These are phyloP conservation scores for Boletus tylopilopsis DNA, from an alignment of 768 basidiomycete genomes.

Conservation along the genomic window DNA sequence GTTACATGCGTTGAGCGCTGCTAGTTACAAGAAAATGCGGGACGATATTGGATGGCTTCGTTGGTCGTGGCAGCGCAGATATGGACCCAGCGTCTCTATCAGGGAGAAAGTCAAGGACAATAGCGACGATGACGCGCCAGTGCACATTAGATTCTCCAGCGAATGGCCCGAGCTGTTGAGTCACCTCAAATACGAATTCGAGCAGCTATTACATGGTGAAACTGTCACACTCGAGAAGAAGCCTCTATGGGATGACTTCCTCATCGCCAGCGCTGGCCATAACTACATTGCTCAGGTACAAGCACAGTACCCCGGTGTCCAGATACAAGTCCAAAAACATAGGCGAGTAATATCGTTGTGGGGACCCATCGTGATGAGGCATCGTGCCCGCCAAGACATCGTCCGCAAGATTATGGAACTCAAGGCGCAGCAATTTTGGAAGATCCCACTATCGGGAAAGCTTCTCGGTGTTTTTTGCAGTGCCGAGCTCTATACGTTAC, in stretches of 20 bases:
- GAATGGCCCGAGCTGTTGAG: slow-evolving; percentile 49
- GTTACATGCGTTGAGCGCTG: slow-evolving; percentile 38
- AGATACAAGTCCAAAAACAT: slow-evolving; percentile 38
- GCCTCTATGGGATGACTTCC: slow-evolving; percentile 64
- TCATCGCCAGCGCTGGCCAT: slow-evolving; percentile 40
- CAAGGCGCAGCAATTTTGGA: slow-evolving; percentile 37
- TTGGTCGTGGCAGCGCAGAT: slow-evolving; percentile 31
- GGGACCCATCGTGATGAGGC: slow-evolving; percentile 44
- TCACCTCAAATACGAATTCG: slow-evolving; percentile 55
- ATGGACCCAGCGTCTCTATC: slow-evolving; percentile 30
- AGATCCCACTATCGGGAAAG: slow-evolving; percentile 45
- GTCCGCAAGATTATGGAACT: slow-evolving; percentile 44
- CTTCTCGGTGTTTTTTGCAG: slow-evolving; percentile 45
- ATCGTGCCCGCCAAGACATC: slow-evolving; percentile 41
- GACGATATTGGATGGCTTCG: slow-evolving; percentile 47
- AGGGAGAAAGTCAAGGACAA: slow-evolving; percentile 18
- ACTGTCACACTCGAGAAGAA: slow-evolving; percentile 48
- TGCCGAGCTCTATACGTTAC: slow-evolving; percentile 43
- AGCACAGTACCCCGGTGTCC: slow-evolving; percentile 34
- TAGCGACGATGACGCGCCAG: slow-evolving; percentile 12
- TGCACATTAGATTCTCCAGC: slow-evolving; percentile 47
- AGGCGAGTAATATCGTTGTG: slow-evolving; percentile 52
- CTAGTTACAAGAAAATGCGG: slow-evolving; percentile 38
- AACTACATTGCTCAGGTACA: slow-evolving; percentile 46
- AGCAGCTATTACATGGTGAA: slow-evolving; percentile 61